Conservation (phyloP, 352 stramenopile genomes). For the Blastocystis sp. region DNA sequence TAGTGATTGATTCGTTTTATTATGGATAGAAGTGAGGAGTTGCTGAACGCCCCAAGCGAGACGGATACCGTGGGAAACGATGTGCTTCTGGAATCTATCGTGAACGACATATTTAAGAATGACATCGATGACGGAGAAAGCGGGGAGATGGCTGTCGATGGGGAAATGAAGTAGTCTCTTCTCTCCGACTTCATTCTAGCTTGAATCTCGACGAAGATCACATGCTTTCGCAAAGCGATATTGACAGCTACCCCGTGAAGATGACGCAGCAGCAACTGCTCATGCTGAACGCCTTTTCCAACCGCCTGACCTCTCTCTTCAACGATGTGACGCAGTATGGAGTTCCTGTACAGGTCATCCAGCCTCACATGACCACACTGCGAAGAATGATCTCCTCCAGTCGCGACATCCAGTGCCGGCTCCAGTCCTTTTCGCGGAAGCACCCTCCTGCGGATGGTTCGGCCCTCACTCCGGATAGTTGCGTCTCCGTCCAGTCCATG, state of each 20-base stretch:
- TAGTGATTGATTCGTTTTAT: background rate
- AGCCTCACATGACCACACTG: slow-evolving; percentile 17
- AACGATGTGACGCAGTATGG: slow-evolving; percentile 22
- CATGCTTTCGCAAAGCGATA: slow-evolving; percentile 12
- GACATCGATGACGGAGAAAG: slow-evolving; percentile 14
- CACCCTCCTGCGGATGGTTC: background rate
- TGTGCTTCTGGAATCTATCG: slow-evolving; percentile 57
- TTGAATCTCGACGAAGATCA: slow-evolving; percentile 17
- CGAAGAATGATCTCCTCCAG: slow-evolving; percentile 27
- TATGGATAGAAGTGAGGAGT: background rate
- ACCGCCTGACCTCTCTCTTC: slow-evolving; percentile 26
- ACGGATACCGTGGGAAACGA: background rate
- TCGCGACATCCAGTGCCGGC: slow-evolving; percentile 52
- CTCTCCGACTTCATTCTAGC: background rate
- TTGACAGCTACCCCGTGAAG: slow-evolving; percentile 20
- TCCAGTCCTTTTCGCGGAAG: slow-evolving; percentile 49
- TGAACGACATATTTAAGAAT: slow-evolving; percentile 29
- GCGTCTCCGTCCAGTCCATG: no score
- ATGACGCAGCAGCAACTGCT: slow-evolving; percentile 57
- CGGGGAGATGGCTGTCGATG: background rate
- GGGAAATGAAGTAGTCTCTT: background rate
- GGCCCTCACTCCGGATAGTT: slow-evolving; percentile 22
- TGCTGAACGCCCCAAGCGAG: background rate
- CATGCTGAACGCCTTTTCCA: slow-evolving; percentile 46
- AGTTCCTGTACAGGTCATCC: slow-evolving; percentile 15